Base-by-base conservation (phyloP, 2,329 filamentous ascomycete genomes). In the Incumbomyces delicatus region DNA sequence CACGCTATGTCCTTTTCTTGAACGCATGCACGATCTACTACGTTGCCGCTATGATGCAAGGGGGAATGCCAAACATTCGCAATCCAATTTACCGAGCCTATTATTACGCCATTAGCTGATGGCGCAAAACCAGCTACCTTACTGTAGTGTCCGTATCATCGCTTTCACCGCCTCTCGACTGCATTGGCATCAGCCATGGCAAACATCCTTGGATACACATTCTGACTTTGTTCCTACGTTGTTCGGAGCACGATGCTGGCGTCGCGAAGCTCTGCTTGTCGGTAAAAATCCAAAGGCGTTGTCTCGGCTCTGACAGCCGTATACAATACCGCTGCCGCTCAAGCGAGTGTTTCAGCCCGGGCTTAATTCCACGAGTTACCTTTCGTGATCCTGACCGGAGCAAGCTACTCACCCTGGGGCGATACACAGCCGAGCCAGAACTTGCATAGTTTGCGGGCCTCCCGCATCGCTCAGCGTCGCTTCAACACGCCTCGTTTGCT, bases 91-190 rank as follows among this genome's bases (percentile, higher is more conserved):
- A 27, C 22, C 22, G 22, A 27, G 42, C 14, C 34, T 45, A 37
- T 45, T n/a, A 44, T 44, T 45, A 31, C 42, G 42, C 42, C 33
- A 45, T 38, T 31, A 45, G 42, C 10, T 29, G 33, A 45, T 45
- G 42, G 42, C 42, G 42, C 20, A 45, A 45, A 37, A 14, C 20
- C n/a, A n/a, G 37, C 10, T 27, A 8, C 7, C 5, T 3, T 14
- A 32, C 10, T 16, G 11, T 17, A n/a, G 11, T 33, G 6, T 32
- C 32, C 13, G 27, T 14, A 32, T 6, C 40, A 32, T 42, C 32
- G 6, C 6, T 29, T 29, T 41, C 18, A 22, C 12, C 18, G 6
- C 38, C 22, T 27, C 22, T 27, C 22, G 22, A 27, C 22, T n/a
- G n/a, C n/a, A n/a, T 27, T 27, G 22, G 5, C 22, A 27, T 27